Conservation (phyloP, 2,329 filamentous ascomycete genomes). For the Botrytis byssoidea region DNA sequence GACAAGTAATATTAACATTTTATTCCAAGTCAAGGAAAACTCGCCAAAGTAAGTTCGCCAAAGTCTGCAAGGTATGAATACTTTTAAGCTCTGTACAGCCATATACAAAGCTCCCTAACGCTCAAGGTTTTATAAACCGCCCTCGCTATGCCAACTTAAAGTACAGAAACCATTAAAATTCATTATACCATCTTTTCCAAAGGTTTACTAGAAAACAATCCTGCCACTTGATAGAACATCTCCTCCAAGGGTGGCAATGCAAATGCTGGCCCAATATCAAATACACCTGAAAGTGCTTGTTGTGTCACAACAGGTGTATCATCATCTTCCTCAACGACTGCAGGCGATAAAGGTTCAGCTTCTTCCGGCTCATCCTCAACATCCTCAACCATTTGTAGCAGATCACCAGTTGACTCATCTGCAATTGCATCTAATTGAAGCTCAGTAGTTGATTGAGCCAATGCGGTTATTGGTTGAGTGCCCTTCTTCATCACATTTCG, state of each 20-base stretch:
- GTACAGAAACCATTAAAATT: slow-evolving; percentile 19
- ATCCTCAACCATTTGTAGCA: slow-evolving; percentile 32
- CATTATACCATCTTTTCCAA: slow-evolving; percentile 29
- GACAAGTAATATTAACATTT: background rate
- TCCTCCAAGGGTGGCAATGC: slow-evolving; percentile 71
- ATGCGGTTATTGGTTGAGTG: slow-evolving; percentile 50
- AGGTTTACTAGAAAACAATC: slow-evolving; percentile 60
- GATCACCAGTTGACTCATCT: slow-evolving; percentile 32
- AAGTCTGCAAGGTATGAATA: slow-evolving; percentile 17
- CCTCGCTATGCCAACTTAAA: slow-evolving; percentile 26
- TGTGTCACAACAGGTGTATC: slow-evolving; percentile 62
- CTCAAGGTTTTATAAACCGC: slow-evolving; percentile 23
- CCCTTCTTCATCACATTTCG: slow-evolving; percentile 61
- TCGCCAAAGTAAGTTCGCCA: background rate
- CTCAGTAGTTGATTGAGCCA: slow-evolving; percentile 55
- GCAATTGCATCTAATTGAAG: slow-evolving; percentile 39
- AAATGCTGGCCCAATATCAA: slow-evolving; percentile 67
- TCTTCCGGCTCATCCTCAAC: slow-evolving; percentile 40
- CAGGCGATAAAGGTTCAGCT: slow-evolving; percentile 35
- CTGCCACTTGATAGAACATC: slow-evolving; percentile 71
- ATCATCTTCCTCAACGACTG: slow-evolving; percentile 48
- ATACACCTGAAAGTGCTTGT: slow-evolving; percentile 67
- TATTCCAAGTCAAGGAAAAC: slow-evolving; percentile 1
- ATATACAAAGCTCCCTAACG: slow-evolving; percentile 22
- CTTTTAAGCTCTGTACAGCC: slow-evolving; percentile 24